Conservation (phyloP, 2,329 filamentous ascomycete genomes). For the Trichoderma sp. region DNA sequence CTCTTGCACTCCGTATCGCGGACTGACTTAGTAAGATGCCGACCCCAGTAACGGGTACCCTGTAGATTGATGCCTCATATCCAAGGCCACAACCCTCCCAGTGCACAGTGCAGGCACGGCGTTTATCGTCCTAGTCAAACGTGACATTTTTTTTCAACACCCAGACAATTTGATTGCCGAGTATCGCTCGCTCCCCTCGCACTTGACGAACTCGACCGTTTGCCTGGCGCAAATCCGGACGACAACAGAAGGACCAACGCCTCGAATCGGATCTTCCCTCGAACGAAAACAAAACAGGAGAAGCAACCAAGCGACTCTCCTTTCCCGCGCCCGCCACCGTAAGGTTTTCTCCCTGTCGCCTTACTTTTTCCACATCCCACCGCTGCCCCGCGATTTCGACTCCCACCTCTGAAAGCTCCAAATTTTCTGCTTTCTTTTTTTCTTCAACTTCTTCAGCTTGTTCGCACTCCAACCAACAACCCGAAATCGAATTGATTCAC, state of each 20-base stretch:
- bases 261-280: neutral
- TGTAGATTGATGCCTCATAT: neutral
- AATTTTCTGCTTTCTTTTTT: neutral
- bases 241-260: neutral
- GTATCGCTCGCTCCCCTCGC: neutral
- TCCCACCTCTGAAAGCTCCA: slow-evolving; percentile 9
- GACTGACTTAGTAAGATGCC: neutral
- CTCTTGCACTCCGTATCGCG: too few relatives aligned
- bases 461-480: neutral
- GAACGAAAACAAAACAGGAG: slow-evolving; percentile 23
- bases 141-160: slow-evolving; percentile 7
- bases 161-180: neutral
- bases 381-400: slow-evolving; percentile 30
- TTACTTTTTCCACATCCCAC: slow-evolving; percentile 17
- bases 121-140: neutral
- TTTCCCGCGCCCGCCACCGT: slow-evolving; percentile 24
- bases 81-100: neutral
- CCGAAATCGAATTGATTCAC: neutral
- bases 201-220: slow-evolving; percentile 24
- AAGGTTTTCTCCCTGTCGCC: slow-evolving; percentile 20
- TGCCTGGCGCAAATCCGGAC: slow-evolving; percentile 41
- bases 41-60: too few relatives aligned
- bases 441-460: neutral
- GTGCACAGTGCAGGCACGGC: neutral
- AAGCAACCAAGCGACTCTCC: slow-evolving; percentile 29